Evolutionary conservation across 305 asterid species (phyloP).

Genomic region (Striga hermonthica): DNA sequence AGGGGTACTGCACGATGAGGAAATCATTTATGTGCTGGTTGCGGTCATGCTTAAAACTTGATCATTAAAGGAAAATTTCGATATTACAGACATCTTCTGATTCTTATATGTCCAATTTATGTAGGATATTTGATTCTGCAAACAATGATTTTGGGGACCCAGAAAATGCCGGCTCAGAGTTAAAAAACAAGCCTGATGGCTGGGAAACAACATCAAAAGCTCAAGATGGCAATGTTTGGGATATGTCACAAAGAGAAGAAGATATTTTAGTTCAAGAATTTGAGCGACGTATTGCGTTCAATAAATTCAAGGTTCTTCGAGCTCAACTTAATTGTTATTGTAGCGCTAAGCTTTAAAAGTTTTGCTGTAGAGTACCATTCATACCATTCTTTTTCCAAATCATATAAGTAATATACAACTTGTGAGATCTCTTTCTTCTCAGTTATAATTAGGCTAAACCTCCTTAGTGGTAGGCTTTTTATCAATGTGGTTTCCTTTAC

Average conservation of each 20-base stretch:
- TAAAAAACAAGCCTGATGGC: slow-evolving; percentile 84
- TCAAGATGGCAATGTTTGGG: slow-evolving; percentile 80
- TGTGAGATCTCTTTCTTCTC: not conserved
- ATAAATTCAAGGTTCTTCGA: slow-evolving; percentile 70
- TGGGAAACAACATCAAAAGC: slow-evolving; percentile 82
- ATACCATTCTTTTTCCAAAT: not conserved
- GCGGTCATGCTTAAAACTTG: too few species aligned
- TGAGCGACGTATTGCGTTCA: slow-evolving; percentile 85
- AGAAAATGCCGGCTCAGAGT: slow-evolving; percentile 43
- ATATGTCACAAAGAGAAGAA: slow-evolving; percentile 88
- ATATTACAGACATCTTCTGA: too few species aligned
- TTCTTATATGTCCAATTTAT: not conserved
- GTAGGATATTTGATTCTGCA: slow-evolving; percentile 72
- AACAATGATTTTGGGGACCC: slow-evolving; percentile 52
- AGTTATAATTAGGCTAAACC: not conserved
- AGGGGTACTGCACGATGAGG: too few species aligned
- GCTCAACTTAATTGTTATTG: not conserved
- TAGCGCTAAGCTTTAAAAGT: too few species aligned
- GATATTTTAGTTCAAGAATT: slow-evolving; percentile 90
- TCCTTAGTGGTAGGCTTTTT: not conserved
- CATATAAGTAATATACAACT: not conserved
- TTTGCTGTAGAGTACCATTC: too few species aligned
- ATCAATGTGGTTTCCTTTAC: not conserved
- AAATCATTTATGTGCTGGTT: too few species aligned
- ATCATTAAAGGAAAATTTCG: too few species aligned